Evolutionary conservation across 306 rosid species (phyloP).

Genomic region (Prunus padus): DNA sequence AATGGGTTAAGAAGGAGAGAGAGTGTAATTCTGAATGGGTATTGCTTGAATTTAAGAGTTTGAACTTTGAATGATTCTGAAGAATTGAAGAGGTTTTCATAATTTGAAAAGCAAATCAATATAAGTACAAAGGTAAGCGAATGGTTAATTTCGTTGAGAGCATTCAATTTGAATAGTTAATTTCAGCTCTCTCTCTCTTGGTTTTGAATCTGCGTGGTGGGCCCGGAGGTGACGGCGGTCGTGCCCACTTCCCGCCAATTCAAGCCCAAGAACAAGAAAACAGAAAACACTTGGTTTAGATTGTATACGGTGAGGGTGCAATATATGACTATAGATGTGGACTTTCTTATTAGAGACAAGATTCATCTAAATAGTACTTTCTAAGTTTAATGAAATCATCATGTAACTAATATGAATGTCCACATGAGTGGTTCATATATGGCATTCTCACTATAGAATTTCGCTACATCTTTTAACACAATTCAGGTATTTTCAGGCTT

Average conservation of each 20-base stretch:
- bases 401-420: too few relatives aligned
- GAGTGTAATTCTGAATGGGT: constrained; percentile 11
- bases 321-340: too few relatives aligned
- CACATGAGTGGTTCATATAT: too few relatives aligned
- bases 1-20: constrained; percentile 9
- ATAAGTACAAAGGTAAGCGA: constrained; percentile 17
- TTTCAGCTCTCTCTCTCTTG: constrained; percentile 18
- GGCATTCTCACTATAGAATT: too few relatives aligned
- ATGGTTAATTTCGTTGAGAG: constrained; percentile 37
- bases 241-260: background rate
- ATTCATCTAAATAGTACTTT: too few relatives aligned
- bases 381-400: too few relatives aligned
- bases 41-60: constrained; percentile 19
- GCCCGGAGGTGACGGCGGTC: background rate
- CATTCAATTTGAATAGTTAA: constrained; percentile 56
- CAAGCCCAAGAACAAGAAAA: background rate
- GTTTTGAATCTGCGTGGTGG: constrained; percentile 3
- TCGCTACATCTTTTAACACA: too few relatives aligned
- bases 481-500: too few relatives aligned
- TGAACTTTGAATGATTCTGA: background rate
- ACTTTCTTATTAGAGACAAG: too few relatives aligned
- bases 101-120: background rate
- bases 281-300: too few relatives aligned
- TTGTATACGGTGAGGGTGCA: too few relatives aligned
- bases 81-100: constrained; percentile 3